Percentiles rank a stretch among this genome's conserved stretches.
Evolutionary conservation across 106 monocot genomes (phyloP).

Genomic region (Chionographis japonica): DNA sequence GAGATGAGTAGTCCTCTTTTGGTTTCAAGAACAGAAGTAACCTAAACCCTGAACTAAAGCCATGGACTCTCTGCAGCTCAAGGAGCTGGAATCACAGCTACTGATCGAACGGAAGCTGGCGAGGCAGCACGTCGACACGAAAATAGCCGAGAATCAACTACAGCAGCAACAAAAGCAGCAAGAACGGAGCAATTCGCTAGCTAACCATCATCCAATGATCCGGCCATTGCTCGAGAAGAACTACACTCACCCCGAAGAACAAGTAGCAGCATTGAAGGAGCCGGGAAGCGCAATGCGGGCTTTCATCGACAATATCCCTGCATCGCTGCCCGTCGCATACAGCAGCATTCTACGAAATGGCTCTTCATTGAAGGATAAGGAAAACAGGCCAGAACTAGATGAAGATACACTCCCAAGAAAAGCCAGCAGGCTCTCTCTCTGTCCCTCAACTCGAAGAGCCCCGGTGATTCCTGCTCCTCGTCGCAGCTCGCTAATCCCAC

Average conservation of each 20-base stretch:
- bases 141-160: slow-evolving; percentile 59
- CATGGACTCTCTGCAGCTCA: slow-evolving; percentile 22
- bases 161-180: slow-evolving; percentile 34
- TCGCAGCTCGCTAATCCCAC: slow-evolving; percentile 47
- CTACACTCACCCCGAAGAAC: slow-evolving; percentile 21
- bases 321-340: background rate
- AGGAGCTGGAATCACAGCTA: slow-evolving; percentile 84
- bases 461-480: slow-evolving; percentile 23
- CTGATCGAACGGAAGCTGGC: slow-evolving; percentile 77
- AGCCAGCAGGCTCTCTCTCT: slow-evolving; percentile 34
- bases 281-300: slow-evolving; percentile 7
- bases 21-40: too few species aligned
- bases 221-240: slow-evolving; percentile 22
- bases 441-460: slow-evolving; percentile 4
- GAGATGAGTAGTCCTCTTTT: too few species aligned
- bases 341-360: slow-evolving; percentile 12
- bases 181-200: background rate
- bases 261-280: slow-evolving; percentile 16
- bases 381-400: slow-evolving; percentile 45
- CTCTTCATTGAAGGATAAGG: slow-evolving; percentile 48
- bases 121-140: slow-evolving; percentile 76
- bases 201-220: background rate
- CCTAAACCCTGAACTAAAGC: too few species aligned
- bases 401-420: slow-evolving; percentile 21
- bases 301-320: slow-evolving; percentile 24